Percentiles rank a stretch among this genome's conserved stretches.
Conservation (phyloP, 805 yeast species). For the Saturnispora dispora region DNA sequence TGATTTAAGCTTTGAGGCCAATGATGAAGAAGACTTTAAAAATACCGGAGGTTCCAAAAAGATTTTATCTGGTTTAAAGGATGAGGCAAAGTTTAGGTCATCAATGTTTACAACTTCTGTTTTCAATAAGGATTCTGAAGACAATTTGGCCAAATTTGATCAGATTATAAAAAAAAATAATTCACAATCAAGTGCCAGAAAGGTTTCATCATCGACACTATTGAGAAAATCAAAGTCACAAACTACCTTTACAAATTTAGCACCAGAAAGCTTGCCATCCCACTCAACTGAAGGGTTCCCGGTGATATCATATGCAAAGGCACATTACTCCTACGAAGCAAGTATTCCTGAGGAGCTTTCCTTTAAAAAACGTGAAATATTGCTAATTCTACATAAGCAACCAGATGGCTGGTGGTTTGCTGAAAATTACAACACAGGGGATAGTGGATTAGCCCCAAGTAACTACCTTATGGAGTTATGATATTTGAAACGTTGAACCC, state of each 20-base stretch:
- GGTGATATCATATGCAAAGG: conserved; percentile 43
- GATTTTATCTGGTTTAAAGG: conserved; percentile 21
- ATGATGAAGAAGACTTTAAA: conserved; percentile 2
- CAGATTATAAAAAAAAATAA: conserved; percentile 2
- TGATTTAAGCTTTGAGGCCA: conserved; percentile 2
- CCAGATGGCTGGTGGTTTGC: conserved; percentile 75
- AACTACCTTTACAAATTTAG: conserved; percentile 18
- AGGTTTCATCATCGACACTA: conserved; percentile 5
- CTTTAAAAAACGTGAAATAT: conserved; percentile 48
- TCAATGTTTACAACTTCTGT: conserved; percentile 19
- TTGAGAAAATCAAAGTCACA: conserved; percentile 26
- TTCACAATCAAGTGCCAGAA: conserved; percentile 7
- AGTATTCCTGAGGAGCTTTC: conserved; percentile 52
- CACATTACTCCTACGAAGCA: conserved; percentile 50
- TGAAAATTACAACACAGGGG: conserved; percentile 39
- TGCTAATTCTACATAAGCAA: conserved; percentile 46
- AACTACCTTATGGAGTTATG: conserved; percentile 37
- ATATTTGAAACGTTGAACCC: conserved; percentile 1
- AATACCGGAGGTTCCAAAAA: background rate
- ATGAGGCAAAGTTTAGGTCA: conserved; percentile 30
- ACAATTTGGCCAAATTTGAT: background rate
- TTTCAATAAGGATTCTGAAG: conserved; percentile 8
- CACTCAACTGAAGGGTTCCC: conserved; percentile 44
- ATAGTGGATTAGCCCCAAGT: conserved; percentile 55
- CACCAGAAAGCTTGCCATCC: conserved; percentile 33